A percentile compares a stretch with the other conserved stretches of the same genome.
These are phyloP conservation scores for Crithidia acanthocephali DNA, from an alignment of 208 protist genomes.

Conservation along the genomic window DNA sequence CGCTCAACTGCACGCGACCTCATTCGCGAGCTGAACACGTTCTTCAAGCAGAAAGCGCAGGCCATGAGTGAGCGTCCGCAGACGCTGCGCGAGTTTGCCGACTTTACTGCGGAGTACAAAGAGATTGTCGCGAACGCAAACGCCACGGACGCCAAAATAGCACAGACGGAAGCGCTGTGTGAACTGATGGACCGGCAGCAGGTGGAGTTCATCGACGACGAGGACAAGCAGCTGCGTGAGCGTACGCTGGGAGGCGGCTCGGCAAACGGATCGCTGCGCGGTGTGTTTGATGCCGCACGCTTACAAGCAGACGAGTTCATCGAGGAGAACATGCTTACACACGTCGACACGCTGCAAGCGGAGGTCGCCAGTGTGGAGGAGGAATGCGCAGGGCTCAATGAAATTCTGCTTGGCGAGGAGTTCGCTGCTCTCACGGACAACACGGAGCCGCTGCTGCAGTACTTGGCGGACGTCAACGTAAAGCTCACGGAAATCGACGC, in stretches of 20 bases:
- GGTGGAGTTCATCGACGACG: slow-evolving; percentile 89
- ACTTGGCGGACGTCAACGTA: slow-evolving; percentile 77
- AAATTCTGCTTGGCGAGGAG: slow-evolving; percentile 88
- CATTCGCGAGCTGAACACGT: slow-evolving; percentile 75
- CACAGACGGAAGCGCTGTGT: slow-evolving; percentile 88
- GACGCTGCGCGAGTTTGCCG: slow-evolving; percentile 79
- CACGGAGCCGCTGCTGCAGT: slow-evolving; percentile 86
- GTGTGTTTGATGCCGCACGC: slow-evolving; percentile 84
- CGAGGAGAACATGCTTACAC: slow-evolving; percentile 79
- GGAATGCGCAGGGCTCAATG: slow-evolving; percentile 82
- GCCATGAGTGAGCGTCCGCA: slow-evolving; percentile 79
- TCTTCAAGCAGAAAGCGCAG: slow-evolving; percentile 91
- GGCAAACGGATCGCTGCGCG: slow-evolving; percentile 67
- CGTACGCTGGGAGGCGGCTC: slow-evolving; percentile 81
- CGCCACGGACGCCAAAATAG: slow-evolving; percentile 64
- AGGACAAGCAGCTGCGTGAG: slow-evolving; percentile 91
- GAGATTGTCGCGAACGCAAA: slow-evolving; percentile 53
- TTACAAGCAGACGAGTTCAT: slow-evolving; percentile 89
- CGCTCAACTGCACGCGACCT: slow-evolving; percentile 60
- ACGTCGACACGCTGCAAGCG: slow-evolving; percentile 71
- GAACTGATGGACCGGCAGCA: slow-evolving; percentile 92
- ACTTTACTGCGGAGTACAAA: slow-evolving; percentile 88
- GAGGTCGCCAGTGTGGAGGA: slow-evolving; percentile 86
- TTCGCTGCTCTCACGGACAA: slow-evolving; percentile 83
- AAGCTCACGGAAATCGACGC: slow-evolving; percentile 80